Conservation (phyloP, 2,329 filamentous ascomycete species). For the Arthrinium puccinioides region DNA sequence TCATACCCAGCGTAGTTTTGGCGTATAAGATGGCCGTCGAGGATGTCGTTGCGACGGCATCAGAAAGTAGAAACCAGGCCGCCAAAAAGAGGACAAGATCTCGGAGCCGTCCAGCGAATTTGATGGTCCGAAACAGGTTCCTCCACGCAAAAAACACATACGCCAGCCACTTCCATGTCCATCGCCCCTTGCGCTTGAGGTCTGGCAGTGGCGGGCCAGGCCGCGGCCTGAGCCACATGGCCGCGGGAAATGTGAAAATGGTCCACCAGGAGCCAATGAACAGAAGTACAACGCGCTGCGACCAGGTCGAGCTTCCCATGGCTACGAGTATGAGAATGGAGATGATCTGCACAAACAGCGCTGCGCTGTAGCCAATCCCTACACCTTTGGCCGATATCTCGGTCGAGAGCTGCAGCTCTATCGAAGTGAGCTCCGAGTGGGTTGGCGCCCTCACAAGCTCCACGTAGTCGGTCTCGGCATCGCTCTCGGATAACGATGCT, state of each 20-base stretch:
- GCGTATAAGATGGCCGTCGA: slow-evolving; percentile 94
- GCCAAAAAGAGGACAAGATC: slow-evolving; percentile 74
- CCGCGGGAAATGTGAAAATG: slow-evolving; percentile 79
- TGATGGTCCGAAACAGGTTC: slow-evolving; percentile 72
- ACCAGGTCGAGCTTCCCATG: slow-evolving; percentile 73
- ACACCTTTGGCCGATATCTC: slow-evolving; percentile 89
- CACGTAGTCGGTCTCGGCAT: slow-evolving; percentile 17
- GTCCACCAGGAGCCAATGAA: slow-evolving; percentile 91
- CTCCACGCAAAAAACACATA: slow-evolving; percentile 84
- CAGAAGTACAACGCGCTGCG: slow-evolving; percentile 79
- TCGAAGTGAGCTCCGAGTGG: slow-evolving; percentile 45
- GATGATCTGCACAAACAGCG: slow-evolving; percentile 74
- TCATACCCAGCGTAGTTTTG: slow-evolving; percentile 88
- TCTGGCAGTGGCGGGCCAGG: slow-evolving; percentile 73
- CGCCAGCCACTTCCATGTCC: slow-evolving; percentile 52
- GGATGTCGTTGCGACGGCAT: slow-evolving; percentile 89
- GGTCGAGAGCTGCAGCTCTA: slow-evolving; percentile 75
- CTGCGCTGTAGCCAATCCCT: slow-evolving; percentile 86
- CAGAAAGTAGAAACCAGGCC: slow-evolving; percentile 91
- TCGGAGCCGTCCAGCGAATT: slow-evolving; percentile 62
- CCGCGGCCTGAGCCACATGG: slow-evolving; percentile 78
- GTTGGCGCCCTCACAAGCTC: slow-evolving; percentile 31
- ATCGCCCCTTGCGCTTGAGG: slow-evolving; percentile 27
- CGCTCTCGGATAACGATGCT: slow-evolving; percentile 34
- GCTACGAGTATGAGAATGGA: slow-evolving; percentile 70